Evolutionary conservation across 768 basidiomycete genomes (phyloP), one percentile per base, ranked within the genome.

Genomic region (Kwoniella bestiolae): DNA sequence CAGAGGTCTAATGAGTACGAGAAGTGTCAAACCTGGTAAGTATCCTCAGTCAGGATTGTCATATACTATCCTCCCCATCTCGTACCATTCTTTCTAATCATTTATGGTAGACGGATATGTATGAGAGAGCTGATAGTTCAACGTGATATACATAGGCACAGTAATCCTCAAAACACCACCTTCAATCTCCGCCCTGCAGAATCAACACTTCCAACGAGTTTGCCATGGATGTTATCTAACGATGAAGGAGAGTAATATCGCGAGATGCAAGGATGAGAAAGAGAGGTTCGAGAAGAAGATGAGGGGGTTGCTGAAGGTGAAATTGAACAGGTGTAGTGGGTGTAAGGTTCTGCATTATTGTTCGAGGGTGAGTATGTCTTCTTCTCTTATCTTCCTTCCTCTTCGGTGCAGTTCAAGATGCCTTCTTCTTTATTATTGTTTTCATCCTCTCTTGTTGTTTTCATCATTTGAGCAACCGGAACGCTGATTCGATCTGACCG

Each of bases 341-440:
- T 98, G 95, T 77, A 86, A 85, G 53, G 81, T 82, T 0, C 75
- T 91, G 0, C 84, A 86, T 73, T 98, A 97, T 73, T 97, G 95
- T 76, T 85, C 88, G 59, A 67, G 83, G 16, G 91, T 92, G 74
- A 38, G 88, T 78, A 8, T 38, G 0, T 5, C 11, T 3, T 32
- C 81, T 4, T 35, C 32, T 35, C 12, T 31, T 55, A 28, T 35
- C 41, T 71, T 46, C 28, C n/a, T n/a, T n/a, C n/a, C n/a, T n/a
- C n/a, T n/a, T n/a, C n/a, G n/a, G n/a, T n/a, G n/a, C n/a, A n/a
- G n/a, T n/a, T n/a, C n/a, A n/a, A n/a, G n/a, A n/a, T n/a, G n/a
- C n/a, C n/a, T n/a, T n/a, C n/a, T n/a, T n/a, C n/a, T n/a, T n/a
- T n/a, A n/a, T n/a, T n/a, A n/a, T n/a, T n/a, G n/a, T n/a, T n/a